Percentiles rank a stretch among this genome's conserved stretches.
These are phyloP conservation scores for Oryza nivara DNA, from an alignment of 176 grass and related monocot species.

Conservation along the genomic window DNA sequence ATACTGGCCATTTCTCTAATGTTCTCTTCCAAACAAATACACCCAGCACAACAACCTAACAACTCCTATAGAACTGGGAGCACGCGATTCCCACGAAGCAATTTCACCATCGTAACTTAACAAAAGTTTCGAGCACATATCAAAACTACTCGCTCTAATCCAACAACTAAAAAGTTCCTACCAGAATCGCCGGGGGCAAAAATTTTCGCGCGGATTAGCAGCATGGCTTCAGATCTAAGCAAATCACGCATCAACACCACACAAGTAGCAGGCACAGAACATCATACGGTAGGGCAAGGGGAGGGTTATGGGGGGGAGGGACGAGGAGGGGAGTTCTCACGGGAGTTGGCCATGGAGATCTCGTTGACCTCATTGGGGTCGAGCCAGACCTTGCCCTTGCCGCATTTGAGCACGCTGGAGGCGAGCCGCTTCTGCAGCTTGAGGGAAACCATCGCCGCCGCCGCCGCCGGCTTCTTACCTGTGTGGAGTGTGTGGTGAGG, in stretches of 20 bases:
- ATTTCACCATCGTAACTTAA: neutral
- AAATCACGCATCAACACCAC: neutral
- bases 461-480: neutral
- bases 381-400: conserved; percentile 75
- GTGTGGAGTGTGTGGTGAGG: neutral
- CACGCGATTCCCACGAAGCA: neutral
- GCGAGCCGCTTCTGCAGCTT: conserved; percentile 40
- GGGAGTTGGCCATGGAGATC: conserved; percentile 77
- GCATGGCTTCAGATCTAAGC: neutral
- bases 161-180: neutral
- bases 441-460: neutral
- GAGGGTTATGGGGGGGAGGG: neutral
- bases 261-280: neutral
- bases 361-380: conserved; percentile 77
- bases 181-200: no score
- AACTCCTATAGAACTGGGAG: neutral
- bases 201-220: no score
- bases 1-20: neutral
- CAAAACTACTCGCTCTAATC: neutral
- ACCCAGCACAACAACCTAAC: no score
- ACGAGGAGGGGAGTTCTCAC: conserved; percentile 33
- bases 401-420: conserved; percentile 67
- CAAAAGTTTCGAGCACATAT: neutral
- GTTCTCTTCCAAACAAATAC: neutral
- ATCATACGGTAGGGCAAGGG: neutral